Conservation (phyloP, 1,284 basidiomycete species). For the Pseudozyma tsukubaensis region DNA sequence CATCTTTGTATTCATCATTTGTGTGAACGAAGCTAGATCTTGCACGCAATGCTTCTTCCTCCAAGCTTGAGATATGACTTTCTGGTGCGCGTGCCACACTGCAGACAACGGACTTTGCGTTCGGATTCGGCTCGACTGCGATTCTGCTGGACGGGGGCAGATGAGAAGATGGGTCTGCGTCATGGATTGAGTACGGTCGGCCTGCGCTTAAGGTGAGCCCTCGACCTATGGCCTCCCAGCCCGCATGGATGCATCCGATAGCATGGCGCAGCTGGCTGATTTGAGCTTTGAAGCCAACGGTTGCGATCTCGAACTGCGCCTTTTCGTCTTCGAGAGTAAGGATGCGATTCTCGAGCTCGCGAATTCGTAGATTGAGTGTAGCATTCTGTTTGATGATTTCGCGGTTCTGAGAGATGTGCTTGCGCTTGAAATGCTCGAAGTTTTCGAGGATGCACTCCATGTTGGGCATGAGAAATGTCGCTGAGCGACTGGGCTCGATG, state of each 20-base stretch:
- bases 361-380: constrained; percentile 54
- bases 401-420: constrained; percentile 66
- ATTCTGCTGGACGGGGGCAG: constrained; percentile 26
- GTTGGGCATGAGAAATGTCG: constrained; percentile 39
- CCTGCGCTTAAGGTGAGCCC: constrained; percentile 32
- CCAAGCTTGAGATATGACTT: constrained; percentile 27
- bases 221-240: constrained; percentile 60
- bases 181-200: background rate
- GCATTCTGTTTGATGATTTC: constrained; percentile 67
- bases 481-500: constrained; percentile 37
- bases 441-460: constrained; percentile 64
- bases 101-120: constrained; percentile 33
- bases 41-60: constrained; percentile 22
- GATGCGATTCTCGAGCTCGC: constrained; percentile 63
- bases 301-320: constrained; percentile 35
- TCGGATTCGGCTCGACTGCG: constrained; percentile 29
- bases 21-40: background rate
- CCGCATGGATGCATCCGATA: constrained; percentile 44
- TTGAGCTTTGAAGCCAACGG: constrained; percentile 35
- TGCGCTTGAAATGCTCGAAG: constrained; percentile 65
- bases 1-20: background rate
- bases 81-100: constrained; percentile 46
- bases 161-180: background rate
- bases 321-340: constrained; percentile 58
- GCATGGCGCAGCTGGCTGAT: constrained; percentile 55